Evolutionary conservation across 345 rosid genomes (phyloP).

Genomic region (Abelmoschus esculentus): DNA sequence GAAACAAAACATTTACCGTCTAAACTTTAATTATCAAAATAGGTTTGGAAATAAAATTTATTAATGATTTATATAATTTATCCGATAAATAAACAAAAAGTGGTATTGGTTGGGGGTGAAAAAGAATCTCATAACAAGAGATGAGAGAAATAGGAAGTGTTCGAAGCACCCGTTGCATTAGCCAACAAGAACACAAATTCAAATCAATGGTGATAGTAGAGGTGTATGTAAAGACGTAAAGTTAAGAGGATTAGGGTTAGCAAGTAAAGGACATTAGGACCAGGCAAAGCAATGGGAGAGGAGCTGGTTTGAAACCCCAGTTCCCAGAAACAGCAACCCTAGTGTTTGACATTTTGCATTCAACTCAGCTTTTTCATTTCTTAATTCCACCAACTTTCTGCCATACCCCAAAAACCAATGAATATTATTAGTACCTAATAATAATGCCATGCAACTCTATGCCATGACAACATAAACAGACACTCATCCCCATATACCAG

Average conservation of each 20-base stretch:
- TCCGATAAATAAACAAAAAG: not conserved
- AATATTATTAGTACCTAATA: not conserved
- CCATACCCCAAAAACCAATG: not conserved
- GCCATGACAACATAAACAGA: not conserved
- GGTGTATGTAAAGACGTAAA: not conserved
- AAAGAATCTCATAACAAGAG: not conserved
- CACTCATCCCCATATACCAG: not conserved
- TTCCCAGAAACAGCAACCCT: conserved; percentile 50
- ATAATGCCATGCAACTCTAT: not conserved
- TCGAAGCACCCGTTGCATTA: not conserved
- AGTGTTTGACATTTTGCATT: conserved; percentile 82
- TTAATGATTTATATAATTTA: too few species aligned
- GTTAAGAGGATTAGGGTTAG: conserved; percentile 12
- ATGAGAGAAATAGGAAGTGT: not conserved
- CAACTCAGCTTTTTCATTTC: conserved; percentile 15
- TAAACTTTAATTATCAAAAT: too few species aligned
- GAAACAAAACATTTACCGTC: too few species aligned
- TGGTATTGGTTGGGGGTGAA: not conserved
- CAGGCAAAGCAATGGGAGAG: conserved; percentile 12
- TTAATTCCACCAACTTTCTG: not conserved
- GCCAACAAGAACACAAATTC: conserved; percentile 5
- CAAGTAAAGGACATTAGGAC: conserved; percentile 10
- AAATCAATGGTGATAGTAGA: not conserved
- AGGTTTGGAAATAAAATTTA: too few species aligned
- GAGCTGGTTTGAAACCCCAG: conserved; percentile 37